These are phyloP conservation scores for Rhinocladiella similis DNA, from an alignment of 2,329 filamentous ascomycete genomes.

Conservation along the genomic window DNA sequence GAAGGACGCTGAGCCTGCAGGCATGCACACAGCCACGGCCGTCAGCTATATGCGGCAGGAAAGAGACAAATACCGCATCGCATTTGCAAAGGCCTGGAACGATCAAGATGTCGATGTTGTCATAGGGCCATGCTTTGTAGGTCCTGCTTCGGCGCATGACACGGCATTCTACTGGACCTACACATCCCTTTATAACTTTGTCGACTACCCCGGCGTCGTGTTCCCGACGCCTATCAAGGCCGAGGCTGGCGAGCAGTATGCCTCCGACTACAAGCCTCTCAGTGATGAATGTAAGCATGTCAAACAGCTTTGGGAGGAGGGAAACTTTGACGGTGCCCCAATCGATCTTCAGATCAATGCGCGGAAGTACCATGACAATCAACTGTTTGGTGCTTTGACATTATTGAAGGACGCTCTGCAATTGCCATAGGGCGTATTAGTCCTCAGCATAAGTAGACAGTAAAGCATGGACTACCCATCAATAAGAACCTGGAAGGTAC, in stretches of 20 bases:
- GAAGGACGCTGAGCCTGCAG: constrained; percentile 10
- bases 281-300: constrained; percentile 47
- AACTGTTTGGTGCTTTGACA: constrained; percentile 32
- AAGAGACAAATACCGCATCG: constrained; percentile 29
- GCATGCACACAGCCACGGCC: constrained; percentile 25
- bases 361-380: constrained; percentile 56
- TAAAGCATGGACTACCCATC: no score
- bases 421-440: constrained; percentile 11
- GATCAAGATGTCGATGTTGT: constrained; percentile 53
- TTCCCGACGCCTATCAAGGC: constrained; percentile 45
- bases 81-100: constrained; percentile 14
- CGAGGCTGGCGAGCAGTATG: constrained; percentile 39
- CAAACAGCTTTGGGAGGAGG: constrained; percentile 43
- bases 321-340: constrained; percentile 52
- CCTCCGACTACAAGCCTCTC: constrained; percentile 20
- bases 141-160: constrained; percentile 55
- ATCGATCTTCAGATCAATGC: constrained; percentile 57
- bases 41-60: constrained; percentile 25
- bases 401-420: constrained; percentile 22
- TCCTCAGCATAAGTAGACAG: no score
- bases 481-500: no score
- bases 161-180: constrained; percentile 63
- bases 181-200: constrained; percentile 59
- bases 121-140: constrained; percentile 60
- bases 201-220: constrained; percentile 61